phyloP scores from a whole-genome alignment of 1,284 basidiomycete genomes.

The Moesziomyces sp. region DNA sequence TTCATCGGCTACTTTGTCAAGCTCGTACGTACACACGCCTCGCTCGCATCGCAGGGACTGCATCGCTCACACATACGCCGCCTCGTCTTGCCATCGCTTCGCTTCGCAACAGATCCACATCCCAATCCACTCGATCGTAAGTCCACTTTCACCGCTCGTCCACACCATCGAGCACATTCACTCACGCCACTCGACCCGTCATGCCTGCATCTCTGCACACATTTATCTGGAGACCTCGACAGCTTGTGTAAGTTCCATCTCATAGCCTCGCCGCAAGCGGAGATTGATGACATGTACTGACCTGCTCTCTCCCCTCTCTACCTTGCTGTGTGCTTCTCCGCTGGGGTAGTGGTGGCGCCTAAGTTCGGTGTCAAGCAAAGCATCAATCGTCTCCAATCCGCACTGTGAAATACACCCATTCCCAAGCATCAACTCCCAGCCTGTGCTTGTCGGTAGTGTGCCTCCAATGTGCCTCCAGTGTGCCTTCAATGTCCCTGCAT shows the following conservation, averaged over 20 bases:
- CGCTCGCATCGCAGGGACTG: neutral
- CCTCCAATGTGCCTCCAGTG: too few relatives aligned
- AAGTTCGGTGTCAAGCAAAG: neutral
- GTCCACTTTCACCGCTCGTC: constrained; percentile 10
- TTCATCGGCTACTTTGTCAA: constrained; percentile 68
- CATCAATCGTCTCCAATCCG: neutral
- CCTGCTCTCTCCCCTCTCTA: neutral
- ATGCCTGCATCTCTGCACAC: neutral
- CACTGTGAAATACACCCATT: neutral
- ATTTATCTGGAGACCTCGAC: neutral
- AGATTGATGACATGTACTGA: neutral
- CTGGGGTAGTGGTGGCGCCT: constrained; percentile 14
- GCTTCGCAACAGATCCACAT: constrained; percentile 58
- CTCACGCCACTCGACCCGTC: neutral
- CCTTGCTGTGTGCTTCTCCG: too few relatives aligned
- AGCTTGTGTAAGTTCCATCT: constrained; percentile 34
- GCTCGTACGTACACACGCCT: constrained; percentile 44
- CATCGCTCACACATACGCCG: constrained; percentile 1
- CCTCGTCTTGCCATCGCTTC: neutral
- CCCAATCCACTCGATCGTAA: constrained; percentile 67
- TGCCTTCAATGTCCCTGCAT: too few relatives aligned
- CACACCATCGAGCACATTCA: neutral
- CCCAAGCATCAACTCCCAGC: too few relatives aligned
- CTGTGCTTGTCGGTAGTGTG: too few relatives aligned
- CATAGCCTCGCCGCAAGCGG: neutral